Evolutionary conservation across 2,329 filamentous ascomycete species (phyloP), one percentile per base, ranked within the genome.

Genomic region (Fusarium pseudocircinatum): DNA sequence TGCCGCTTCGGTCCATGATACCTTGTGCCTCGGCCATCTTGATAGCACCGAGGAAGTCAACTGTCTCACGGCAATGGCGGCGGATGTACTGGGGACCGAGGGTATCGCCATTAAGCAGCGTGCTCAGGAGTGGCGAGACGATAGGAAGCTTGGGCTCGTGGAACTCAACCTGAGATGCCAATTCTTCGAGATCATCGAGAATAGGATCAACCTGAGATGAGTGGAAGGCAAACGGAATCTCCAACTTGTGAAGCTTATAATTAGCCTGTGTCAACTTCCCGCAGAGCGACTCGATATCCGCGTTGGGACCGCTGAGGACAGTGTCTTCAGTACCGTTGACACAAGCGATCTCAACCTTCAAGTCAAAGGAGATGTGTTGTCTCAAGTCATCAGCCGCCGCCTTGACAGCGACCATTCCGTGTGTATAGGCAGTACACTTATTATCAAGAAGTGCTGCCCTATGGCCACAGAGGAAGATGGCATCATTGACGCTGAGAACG

Each of bases 321-420:
- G 91, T 95, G 79, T 94, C 93, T 57, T 89, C 85, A 0, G 91
- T 90, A 0, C 92, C 90, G 75, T 97, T 97, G 79, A 94, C 88
- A 83, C 94, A 96, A 22, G 94, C 92, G 37, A 89, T 76, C 43
- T 88, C 87, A 57, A 86, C 81, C 2, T 81, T 83, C 69, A 79
- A 85, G 72, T 82, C 82, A 14, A 52, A n/a, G 1, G 70, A 54
- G 3, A 77, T 26, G 1, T 54, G 47, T 2, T 49, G 61, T 6
- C 14, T 30, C 11, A 77, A 37, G 2, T 53, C 36, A 3, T 67
- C 60, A 4, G 53, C 16, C 0, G 67, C 46, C 10, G 68, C 70
- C 15, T 75, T 75, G 18, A 75, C 57, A 18, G 75, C 75, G 14
- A 64, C 43, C 61, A 61, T 64, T 2, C 56, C 43, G 15, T 44